Evolutionary conservation across 768 basidiomycete species (phyloP).

Genomic region (Leucosporidium yakuticum): DNA sequence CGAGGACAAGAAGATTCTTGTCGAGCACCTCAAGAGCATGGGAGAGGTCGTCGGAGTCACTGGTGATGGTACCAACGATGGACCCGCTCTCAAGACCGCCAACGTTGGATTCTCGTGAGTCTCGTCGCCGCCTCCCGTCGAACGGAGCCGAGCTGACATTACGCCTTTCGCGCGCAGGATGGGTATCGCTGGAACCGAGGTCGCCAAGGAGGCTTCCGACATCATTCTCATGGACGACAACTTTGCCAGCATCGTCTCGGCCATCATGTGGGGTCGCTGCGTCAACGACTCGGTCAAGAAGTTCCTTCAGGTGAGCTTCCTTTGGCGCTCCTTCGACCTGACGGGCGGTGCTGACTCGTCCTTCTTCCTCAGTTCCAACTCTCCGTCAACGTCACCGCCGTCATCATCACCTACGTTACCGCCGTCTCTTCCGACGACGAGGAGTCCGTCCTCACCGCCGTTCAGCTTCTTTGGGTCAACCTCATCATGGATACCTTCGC

Average conservation of each 20-base stretch:
- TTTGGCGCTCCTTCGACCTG: slow-evolving; percentile 8
- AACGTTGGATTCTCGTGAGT: slow-evolving; percentile 79
- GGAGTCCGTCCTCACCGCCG: slow-evolving; percentile 81
- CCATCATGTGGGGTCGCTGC: slow-evolving; percentile 98
- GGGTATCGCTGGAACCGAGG: slow-evolving; percentile 94
- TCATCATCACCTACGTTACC: slow-evolving; percentile 84
- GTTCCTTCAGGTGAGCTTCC: slow-evolving; percentile 80
- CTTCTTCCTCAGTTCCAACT: slow-evolving; percentile 39
- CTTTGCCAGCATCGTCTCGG: slow-evolving; percentile 90
- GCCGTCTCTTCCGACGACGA: slow-evolving; percentile 74
- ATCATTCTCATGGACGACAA: slow-evolving; percentile 98
- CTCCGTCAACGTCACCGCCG: slow-evolving; percentile 90
- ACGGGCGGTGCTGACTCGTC: slow-evolving; percentile 38
- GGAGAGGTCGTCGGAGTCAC: slow-evolving; percentile 93
- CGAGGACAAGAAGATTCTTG: slow-evolving; percentile 90
- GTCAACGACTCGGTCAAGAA: slow-evolving; percentile 97
- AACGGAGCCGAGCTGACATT: slow-evolving; percentile 24
- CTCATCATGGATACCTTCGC: slow-evolving; percentile 88
- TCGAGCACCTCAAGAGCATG: slow-evolving; percentile 74
- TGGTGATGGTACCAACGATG: slow-evolving; percentile 97
- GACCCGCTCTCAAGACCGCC: slow-evolving; percentile 63
- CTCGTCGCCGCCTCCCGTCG: not conserved
- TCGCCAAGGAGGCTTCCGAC: slow-evolving; percentile 97
- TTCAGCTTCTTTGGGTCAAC: slow-evolving; percentile 88
- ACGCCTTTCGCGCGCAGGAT: slow-evolving; percentile 45